Percentiles rank a stretch among this genome's conserved stretches.
phyloP scores from a whole-genome alignment of 2,329 filamentous ascomycete species.

The Drechslerella coelobrocha region DNA sequence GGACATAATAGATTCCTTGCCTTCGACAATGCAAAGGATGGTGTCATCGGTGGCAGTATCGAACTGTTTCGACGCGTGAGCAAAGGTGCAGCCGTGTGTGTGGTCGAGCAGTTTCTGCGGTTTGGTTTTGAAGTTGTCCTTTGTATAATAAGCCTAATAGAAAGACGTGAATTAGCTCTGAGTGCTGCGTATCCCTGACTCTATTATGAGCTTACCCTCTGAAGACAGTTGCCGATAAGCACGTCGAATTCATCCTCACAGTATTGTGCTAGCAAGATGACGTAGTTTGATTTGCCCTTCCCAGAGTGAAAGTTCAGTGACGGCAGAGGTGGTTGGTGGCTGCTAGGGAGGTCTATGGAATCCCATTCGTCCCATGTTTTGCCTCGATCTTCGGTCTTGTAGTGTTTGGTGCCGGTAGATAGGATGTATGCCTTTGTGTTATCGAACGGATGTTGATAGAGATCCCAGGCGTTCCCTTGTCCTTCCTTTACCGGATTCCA shows the following conservation, averaged over 20 bases:
- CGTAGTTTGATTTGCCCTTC: slow-evolving; percentile 74
- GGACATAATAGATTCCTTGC: slow-evolving; percentile 72
- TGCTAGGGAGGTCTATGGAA: slow-evolving; percentile 66
- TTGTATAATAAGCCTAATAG: slow-evolving; percentile 71
- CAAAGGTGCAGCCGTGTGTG: slow-evolving; percentile 84
- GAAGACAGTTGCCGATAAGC: slow-evolving; percentile 68
- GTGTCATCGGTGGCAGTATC: slow-evolving; percentile 72
- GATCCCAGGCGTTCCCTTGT: slow-evolving; percentile 63
- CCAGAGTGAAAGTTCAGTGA: slow-evolving; percentile 72
- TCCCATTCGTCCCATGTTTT: slow-evolving; percentile 80
- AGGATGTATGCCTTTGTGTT: slow-evolving; percentile 79
- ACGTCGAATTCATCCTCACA: slow-evolving; percentile 68
- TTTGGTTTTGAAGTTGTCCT: slow-evolving; percentile 77
- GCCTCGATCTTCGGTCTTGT: slow-evolving; percentile 81
- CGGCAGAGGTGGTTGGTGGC: slow-evolving; percentile 65
- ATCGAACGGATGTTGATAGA: slow-evolving; percentile 81
- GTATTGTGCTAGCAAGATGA: slow-evolving; percentile 71
- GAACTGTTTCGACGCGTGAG: slow-evolving; percentile 77
- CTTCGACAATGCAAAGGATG: slow-evolving; percentile 79
- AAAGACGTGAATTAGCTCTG: slow-evolving; percentile 57
- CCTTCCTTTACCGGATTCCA: slow-evolving; percentile 76
- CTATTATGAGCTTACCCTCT: slow-evolving; percentile 59
- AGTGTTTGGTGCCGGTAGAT: slow-evolving; percentile 74
- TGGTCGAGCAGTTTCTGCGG: slow-evolving; percentile 71
- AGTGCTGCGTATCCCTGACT: slow-evolving; percentile 56